Conservation (phyloP, 176 grass and related monocot genomes). For the Stipa capillata region DNA sequence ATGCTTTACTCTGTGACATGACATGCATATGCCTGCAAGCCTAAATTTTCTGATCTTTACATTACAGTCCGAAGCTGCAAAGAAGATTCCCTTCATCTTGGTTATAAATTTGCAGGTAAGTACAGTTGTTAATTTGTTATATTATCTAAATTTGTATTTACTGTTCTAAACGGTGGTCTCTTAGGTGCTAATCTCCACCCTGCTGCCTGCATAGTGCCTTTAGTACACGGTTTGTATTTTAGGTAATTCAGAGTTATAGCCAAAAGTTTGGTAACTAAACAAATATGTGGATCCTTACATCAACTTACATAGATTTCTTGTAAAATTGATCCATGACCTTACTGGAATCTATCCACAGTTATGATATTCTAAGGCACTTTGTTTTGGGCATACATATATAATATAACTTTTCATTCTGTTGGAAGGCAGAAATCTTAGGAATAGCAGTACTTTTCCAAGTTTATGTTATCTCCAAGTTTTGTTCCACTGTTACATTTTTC, state of each 20-base stretch:
- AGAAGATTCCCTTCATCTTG: constrained; percentile 83
- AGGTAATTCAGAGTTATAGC: background rate
- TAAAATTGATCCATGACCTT: background rate
- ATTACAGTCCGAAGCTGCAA: constrained; percentile 81
- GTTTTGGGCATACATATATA: background rate
- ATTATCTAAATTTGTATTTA: constrained; percentile 11
- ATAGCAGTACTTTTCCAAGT: background rate
- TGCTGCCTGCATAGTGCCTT: too few species aligned
- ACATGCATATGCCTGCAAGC: constrained; percentile 7
- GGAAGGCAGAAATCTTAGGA: background rate
- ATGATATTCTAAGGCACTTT: background rate
- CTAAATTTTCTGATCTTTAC: constrained; percentile 19
- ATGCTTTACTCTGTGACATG: background rate
- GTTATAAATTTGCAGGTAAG: constrained; percentile 88
- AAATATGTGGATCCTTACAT: background rate
- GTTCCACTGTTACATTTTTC: background rate
- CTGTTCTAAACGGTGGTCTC: background rate
- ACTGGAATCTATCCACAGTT: background rate
- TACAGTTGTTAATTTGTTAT: constrained; percentile 5
- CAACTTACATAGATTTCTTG: background rate
- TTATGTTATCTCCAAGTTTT: background rate
- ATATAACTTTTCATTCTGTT: background rate
- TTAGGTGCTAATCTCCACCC: background rate
- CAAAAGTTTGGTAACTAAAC: background rate
- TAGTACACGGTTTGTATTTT: background rate